Evolutionary conservation across 768 basidiomycete genomes (phyloP), one percentile per base, ranked within the genome.

Genomic region (Coprinopsis strossmayeri): DNA sequence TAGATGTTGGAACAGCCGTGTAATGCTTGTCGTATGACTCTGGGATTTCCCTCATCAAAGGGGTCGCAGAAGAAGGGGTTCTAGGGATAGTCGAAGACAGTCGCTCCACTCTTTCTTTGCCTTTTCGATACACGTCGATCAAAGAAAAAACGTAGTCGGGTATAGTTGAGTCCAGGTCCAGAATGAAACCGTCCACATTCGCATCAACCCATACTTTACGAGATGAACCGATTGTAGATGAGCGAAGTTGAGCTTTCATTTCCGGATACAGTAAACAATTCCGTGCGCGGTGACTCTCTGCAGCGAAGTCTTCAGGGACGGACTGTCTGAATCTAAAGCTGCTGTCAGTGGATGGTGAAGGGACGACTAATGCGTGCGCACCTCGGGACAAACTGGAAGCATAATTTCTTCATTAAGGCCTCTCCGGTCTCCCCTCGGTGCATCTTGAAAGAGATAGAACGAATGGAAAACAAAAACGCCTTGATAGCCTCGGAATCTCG

Each of bases 381-480:
- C 91, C 73, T 68, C 37, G 84, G 65, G 2, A 93, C 76, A 63
- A 97, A 96, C 64, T 94, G 91, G 62, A 96, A 82, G 11, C 85
- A 85, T 52, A 95, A 74, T 7, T 77, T 74, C 46, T 74, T 71
- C 64, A 96, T 83, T 7, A 69, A 71, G 38, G 85, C 84, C 59
- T 83, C 74, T 3, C 93, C 92, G 17, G 81, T 85, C 59, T 91
- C 86, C 23, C 85, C 88, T 21, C 79, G 79, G 55, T 84, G 75
- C 5, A 84, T 79, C 30, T 69, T 73, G 62, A 96, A 95, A 43
- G 71, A 69, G 46, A 96, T 72, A 0, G 82, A 78, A 51, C 79
- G 77, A 47, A 96, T 79, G 1, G 91, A 87, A 59, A 93, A 85
- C 20, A 98, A 65, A 66, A 98, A 89, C 0, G 94, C 94, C 5